These are phyloP conservation scores for Tephrocybe rancida DNA, from an alignment of 768 basidiomycete genomes.

Conservation along the genomic window DNA sequence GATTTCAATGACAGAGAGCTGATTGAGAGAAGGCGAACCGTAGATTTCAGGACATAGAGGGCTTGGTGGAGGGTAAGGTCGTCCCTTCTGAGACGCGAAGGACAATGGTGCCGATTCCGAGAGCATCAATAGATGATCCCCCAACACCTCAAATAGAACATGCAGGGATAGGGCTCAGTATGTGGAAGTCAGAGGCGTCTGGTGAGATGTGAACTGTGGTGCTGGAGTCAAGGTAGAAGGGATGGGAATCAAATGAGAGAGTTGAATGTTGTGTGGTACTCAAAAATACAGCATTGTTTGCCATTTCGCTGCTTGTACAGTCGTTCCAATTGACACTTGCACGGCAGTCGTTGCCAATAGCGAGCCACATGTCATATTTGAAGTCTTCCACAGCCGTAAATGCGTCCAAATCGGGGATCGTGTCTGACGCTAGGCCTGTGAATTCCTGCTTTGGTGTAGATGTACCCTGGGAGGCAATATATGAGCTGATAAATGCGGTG, in stretches of 20 bases:
- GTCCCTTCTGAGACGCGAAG: background rate
- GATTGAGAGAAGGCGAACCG: background rate
- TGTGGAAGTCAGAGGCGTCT: background rate
- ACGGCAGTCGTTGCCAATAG: background rate
- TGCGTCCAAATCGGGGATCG: background rate
- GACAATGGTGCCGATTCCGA: background rate
- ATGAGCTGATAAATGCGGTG: too few species aligned
- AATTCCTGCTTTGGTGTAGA: background rate
- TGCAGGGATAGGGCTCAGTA: background rate
- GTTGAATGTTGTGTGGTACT: background rate
- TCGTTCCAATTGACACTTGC: background rate
- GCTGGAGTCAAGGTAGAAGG: too few species aligned
- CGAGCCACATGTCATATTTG: background rate
- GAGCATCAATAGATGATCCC: too few species aligned
- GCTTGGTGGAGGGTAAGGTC: background rate
- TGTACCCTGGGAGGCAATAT: too few species aligned
- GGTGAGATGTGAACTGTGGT: too few species aligned
- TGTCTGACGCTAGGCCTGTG: background rate
- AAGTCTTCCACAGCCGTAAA: too few species aligned
- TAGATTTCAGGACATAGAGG: background rate
- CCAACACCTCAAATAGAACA: too few species aligned
- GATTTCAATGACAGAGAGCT: background rate
- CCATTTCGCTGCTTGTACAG: background rate
- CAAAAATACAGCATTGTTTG: too few species aligned
- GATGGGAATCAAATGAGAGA: background rate